Percentiles rank a stretch among this genome's conserved stretches.
phyloP scores from a whole-genome alignment of 2,329 filamentous ascomycete species.

The Aspergillus fumigatus region DNA sequence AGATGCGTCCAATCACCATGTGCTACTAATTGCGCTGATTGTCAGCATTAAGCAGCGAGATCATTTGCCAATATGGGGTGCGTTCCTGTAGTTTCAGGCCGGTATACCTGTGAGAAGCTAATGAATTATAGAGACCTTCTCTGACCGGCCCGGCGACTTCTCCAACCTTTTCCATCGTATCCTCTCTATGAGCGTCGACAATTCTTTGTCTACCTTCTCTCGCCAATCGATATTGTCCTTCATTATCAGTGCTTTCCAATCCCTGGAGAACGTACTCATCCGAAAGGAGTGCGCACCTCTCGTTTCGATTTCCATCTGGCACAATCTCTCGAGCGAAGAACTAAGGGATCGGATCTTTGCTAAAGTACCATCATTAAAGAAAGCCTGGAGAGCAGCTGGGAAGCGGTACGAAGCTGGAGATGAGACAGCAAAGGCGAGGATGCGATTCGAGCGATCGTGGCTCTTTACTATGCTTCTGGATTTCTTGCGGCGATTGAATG shows the following conservation, averaged over 20 bases:
- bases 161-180: conserved; percentile 84
- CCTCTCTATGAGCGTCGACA: conserved; percentile 77
- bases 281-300: conserved; percentile 94
- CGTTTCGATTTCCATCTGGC: conserved; percentile 93
- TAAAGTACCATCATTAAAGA: conserved; percentile 68
- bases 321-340: conserved; percentile 77
- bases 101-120: conserved; percentile 19
- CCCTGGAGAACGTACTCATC: conserved; percentile 79
- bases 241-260: conserved; percentile 88
- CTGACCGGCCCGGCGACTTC: conserved; percentile 73
- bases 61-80: conserved; percentile 74
- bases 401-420: conserved; percentile 88
- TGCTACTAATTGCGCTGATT: conserved; percentile 79
- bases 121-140: conserved; percentile 62
- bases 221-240: conserved; percentile 84
- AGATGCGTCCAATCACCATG: conserved; percentile 85
- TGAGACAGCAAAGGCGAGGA: conserved; percentile 67
- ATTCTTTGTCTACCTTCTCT: conserved; percentile 60
- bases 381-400: conserved; percentile 81
- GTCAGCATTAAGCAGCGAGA: conserved; percentile 85
- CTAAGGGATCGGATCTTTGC: conserved; percentile 69
- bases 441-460: conserved; percentile 93
- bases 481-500: conserved; percentile 71
- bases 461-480: conserved; percentile 80
- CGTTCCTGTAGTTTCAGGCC: conserved; percentile 2